These are phyloP conservation scores for Aspergillus incahuasiensis DNA, from an alignment of 495 filamentous ascomycete genomes.

Conservation along the genomic window DNA sequence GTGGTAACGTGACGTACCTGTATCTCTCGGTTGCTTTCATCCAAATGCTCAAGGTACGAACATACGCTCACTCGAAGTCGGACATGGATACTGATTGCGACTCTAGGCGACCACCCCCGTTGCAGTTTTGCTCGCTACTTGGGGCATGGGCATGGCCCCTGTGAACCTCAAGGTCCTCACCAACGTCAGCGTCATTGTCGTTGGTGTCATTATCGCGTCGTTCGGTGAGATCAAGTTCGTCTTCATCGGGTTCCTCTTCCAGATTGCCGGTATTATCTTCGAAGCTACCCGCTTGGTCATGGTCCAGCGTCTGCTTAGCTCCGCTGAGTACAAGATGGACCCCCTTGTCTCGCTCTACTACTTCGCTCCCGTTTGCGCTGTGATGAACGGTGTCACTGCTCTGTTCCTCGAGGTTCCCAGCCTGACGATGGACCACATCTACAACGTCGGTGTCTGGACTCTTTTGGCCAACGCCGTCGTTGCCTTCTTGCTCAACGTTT, in stretches of 20 bases:
- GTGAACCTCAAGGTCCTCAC: slow-evolving; percentile 73
- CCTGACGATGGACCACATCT: slow-evolving; percentile 66
- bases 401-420: slow-evolving; percentile 73
- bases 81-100: slow-evolving; percentile 8
- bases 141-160: slow-evolving; percentile 72
- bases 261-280: slow-evolving; percentile 77
- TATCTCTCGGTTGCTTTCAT: slow-evolving; percentile 93
- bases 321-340: slow-evolving; percentile 95
- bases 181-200: slow-evolving; percentile 84
- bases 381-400: slow-evolving; percentile 78
- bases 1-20: slow-evolving; percentile 87
- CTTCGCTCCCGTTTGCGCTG: slow-evolving; percentile 87
- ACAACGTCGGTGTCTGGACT: slow-evolving; percentile 66
- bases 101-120: slow-evolving; percentile 81
- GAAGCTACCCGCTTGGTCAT: slow-evolving; percentile 89
- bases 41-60: slow-evolving; percentile 88
- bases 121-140: slow-evolving; percentile 78
- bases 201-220: slow-evolving; percentile 86
- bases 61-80: background rate
- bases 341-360: slow-evolving; percentile 94
- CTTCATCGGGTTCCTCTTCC: slow-evolving; percentile 80
- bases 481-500: slow-evolving; percentile 87
- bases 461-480: slow-evolving; percentile 76
- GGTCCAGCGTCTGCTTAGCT: slow-evolving; percentile 85
- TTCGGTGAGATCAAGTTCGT: slow-evolving; percentile 92